These are phyloP conservation scores for Kodamaea suecica DNA, from an alignment of 1,139 yeast species.

Conservation along the genomic window DNA sequence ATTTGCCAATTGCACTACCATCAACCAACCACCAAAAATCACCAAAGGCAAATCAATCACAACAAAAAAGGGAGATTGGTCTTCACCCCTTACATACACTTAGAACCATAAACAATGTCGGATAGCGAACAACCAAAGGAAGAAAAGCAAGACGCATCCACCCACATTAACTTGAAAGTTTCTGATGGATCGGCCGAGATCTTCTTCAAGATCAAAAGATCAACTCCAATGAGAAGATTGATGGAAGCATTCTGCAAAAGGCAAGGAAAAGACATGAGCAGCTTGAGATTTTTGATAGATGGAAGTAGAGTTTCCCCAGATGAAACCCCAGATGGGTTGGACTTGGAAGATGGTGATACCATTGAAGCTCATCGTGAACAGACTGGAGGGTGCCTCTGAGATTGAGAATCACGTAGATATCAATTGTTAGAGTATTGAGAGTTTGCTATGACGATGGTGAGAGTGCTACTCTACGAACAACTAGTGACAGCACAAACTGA, in stretches of 20 bases:
- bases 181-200: slow-evolving; percentile 93
- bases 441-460: neutral
- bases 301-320: slow-evolving; percentile 88
- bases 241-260: slow-evolving; percentile 99
- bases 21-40: too few relatives aligned
- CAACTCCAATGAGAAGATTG: slow-evolving; percentile 88
- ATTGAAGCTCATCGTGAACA: slow-evolving; percentile 99
- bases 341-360: slow-evolving; percentile 91
- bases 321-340: slow-evolving; percentile 89
- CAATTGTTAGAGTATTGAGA: neutral
- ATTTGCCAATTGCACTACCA: too few relatives aligned
- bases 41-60: too few relatives aligned
- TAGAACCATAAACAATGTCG: slow-evolving; percentile 26
- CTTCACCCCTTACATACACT: too few relatives aligned
- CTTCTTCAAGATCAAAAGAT: slow-evolving; percentile 89
- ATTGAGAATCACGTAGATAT: neutral
- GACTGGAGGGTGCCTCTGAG: slow-evolving; percentile 53
- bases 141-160: slow-evolving; percentile 51
- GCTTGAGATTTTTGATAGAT: slow-evolving; percentile 86
- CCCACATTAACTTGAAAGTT: slow-evolving; percentile 89
- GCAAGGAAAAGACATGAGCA: slow-evolving; percentile 83
- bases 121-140: slow-evolving; percentile 49
- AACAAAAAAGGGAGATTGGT: neutral
- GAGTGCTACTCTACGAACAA: too few relatives aligned
- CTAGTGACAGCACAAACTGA: too few relatives aligned